Percentiles rank a stretch among this genome's conserved stretches.
Evolutionary conservation across 345 rosid genomes (phyloP).

Genomic region (Combretum micranthum): DNA sequence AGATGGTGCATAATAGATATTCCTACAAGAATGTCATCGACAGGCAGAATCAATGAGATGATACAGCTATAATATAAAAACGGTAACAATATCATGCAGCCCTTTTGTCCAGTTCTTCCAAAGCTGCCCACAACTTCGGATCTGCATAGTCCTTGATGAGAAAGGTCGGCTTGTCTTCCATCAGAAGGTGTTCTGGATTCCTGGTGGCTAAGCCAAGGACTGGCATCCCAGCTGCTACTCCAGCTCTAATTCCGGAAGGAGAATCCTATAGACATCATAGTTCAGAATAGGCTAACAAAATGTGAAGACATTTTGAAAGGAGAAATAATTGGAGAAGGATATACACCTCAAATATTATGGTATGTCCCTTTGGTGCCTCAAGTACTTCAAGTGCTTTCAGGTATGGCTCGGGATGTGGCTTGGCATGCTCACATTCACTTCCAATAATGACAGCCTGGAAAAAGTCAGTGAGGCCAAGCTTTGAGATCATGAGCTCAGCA

Average conservation of each 20-base stretch:
- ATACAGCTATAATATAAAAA: background rate
- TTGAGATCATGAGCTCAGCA: conserved; percentile 83
- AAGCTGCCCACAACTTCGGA: conserved; percentile 68
- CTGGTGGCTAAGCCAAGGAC: conserved; percentile 73
- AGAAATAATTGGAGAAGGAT: conserved; percentile 3
- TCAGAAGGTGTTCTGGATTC: conserved; percentile 64
- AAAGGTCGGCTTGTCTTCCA: conserved; percentile 65
- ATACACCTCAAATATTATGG: conserved; percentile 65
- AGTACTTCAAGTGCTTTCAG: conserved; percentile 77
- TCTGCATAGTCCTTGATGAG: conserved; percentile 75
- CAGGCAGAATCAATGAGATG: too few relatives aligned
- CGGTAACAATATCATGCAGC: conserved; percentile 11
- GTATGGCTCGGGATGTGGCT: conserved; percentile 89
- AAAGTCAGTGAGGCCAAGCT: conserved; percentile 74
- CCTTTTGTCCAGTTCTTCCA: conserved; percentile 62
- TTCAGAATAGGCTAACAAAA: background rate
- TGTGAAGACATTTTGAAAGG: background rate
- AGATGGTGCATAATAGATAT: too few relatives aligned
- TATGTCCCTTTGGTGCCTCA: conserved; percentile 75
- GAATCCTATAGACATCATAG: conserved; percentile 48
- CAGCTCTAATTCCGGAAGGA: conserved; percentile 83
- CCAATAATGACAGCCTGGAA: conserved; percentile 70
- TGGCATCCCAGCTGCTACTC: conserved; percentile 95
- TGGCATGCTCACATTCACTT: conserved; percentile 70
- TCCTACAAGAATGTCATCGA: too few relatives aligned